Evolutionary conservation across 495 filamentous ascomycete species (phyloP).

Genomic region (Sporormia fimetaria): DNA sequence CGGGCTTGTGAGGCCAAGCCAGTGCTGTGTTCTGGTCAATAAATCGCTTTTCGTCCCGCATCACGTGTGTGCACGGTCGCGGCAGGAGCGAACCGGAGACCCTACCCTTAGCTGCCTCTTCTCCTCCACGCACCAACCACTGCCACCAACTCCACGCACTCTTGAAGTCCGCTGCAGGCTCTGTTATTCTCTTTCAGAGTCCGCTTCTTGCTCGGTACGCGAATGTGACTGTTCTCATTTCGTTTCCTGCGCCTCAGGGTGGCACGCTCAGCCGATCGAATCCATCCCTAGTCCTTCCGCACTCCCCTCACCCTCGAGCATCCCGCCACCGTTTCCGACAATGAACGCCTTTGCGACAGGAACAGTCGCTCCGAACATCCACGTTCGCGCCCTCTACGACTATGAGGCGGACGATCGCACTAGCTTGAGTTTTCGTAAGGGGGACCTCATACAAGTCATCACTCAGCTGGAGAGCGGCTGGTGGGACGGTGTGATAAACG

Average conservation of each 20-base stretch:
- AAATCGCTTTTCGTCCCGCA: too few species aligned
- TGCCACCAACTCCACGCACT: too few species aligned
- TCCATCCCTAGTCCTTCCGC: constrained; percentile 5
- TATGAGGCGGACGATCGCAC: constrained; percentile 95
- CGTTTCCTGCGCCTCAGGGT: constrained; percentile 18
- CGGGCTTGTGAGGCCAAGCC: too few species aligned
- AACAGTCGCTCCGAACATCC: constrained; percentile 62
- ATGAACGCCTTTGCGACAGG: constrained; percentile 67
- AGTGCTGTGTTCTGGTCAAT: too few species aligned
- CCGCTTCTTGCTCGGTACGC: constrained; percentile 5
- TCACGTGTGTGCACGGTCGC: too few species aligned
- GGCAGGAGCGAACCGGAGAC: too few species aligned
- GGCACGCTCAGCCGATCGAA: constrained; percentile 22
- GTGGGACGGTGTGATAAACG: constrained; percentile 97
- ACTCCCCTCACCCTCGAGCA: neutral
- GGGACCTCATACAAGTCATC: constrained; percentile 94
- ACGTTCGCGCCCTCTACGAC: constrained; percentile 92
- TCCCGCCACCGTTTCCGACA: constrained; percentile 3
- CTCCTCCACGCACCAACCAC: too few species aligned
- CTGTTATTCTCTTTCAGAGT: constrained; percentile 10
- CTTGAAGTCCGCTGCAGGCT: constrained; percentile 1
- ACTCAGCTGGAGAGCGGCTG: constrained; percentile 96
- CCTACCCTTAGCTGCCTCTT: too few species aligned
- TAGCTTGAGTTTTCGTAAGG: constrained; percentile 88
- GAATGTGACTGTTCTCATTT: constrained; percentile 21